These are phyloP conservation scores for Elongisporangium prolatum DNA, from an alignment of 352 stramenopile genomes.

Conservation along the genomic window DNA sequence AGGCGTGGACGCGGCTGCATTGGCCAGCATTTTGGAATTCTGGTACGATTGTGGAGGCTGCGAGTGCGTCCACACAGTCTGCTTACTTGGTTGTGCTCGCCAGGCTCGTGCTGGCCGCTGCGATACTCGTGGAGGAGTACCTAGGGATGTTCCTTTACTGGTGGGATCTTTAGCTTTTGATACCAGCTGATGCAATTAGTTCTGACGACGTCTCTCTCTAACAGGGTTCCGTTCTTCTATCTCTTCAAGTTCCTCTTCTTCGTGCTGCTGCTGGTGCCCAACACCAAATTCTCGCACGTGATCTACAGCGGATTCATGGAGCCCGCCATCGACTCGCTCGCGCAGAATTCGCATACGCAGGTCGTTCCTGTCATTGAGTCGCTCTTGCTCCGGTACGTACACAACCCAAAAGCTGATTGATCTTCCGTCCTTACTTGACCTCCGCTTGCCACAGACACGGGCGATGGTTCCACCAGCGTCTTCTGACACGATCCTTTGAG, in stretches of 20 bases:
- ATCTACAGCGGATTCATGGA: constrained; percentile 65
- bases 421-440: neutral
- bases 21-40: constrained; percentile 56
- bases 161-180: constrained; percentile 12
- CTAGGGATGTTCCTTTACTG: constrained; percentile 65
- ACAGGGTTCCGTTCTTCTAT: constrained; percentile 70
- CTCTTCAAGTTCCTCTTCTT: constrained; percentile 65
- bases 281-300: constrained; percentile 60
- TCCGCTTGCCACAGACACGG: constrained; percentile 28
- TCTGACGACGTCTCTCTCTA: neutral
- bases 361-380: constrained; percentile 49
- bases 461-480: constrained; percentile 60
- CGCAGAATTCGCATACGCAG: constrained; percentile 33
- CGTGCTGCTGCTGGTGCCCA: constrained; percentile 49
- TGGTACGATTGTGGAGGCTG: constrained; percentile 23
- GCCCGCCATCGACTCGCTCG: constrained; percentile 32
- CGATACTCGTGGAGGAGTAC: constrained; percentile 61
- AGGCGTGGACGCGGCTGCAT: constrained; percentile 38
- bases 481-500: constrained; percentile 44
- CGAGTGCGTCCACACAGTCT: neutral
- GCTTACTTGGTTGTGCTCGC: neutral
- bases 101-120: constrained; percentile 56
- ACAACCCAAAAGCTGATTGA: neutral
- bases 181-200: neutral
- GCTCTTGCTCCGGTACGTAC: constrained; percentile 42